These are phyloP conservation scores for Heliocybe sulcata DNA, from an alignment of 1,284 basidiomycete species.

Conservation along the genomic window DNA sequence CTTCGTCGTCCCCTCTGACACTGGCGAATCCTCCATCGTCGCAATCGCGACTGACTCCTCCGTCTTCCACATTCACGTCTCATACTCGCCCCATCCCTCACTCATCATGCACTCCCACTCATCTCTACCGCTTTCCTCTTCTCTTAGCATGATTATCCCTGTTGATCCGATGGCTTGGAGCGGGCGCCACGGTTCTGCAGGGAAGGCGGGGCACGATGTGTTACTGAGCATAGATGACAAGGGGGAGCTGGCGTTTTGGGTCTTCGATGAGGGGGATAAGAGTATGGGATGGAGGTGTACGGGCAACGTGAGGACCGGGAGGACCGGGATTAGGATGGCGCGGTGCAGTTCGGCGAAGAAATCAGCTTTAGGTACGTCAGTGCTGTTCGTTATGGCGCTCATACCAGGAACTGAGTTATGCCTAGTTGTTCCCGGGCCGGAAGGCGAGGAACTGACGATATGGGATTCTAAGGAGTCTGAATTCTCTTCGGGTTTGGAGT, in stretches of 20 bases:
- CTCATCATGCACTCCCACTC: slow-evolving; percentile 36
- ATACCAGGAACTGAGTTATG: slow-evolving; percentile 4
- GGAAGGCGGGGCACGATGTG: slow-evolving; percentile 55
- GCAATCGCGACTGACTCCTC: slow-evolving; percentile 50
- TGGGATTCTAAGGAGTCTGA: slow-evolving; percentile 95
- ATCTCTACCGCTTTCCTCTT: slow-evolving; percentile 39
- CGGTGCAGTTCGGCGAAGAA: slow-evolving; percentile 87
- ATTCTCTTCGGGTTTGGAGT: slow-evolving; percentile 86
- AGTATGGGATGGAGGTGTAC: slow-evolving; percentile 58
- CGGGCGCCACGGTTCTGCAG: slow-evolving; percentile 24
- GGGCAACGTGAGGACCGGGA: slow-evolving; percentile 67
- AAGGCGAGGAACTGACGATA: slow-evolving; percentile 77
- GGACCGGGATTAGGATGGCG: slow-evolving; percentile 56
- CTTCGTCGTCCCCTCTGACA: slow-evolving; percentile 52
- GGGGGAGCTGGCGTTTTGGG: slow-evolving; percentile 82
- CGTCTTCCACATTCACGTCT: slow-evolving; percentile 43
- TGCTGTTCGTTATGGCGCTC: slow-evolving; percentile 2
- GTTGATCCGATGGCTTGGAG: slow-evolving; percentile 93
- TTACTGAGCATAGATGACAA: slow-evolving; percentile 68
- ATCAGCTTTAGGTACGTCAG: slow-evolving; percentile 62
- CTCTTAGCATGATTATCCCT: slow-evolving; percentile 57
- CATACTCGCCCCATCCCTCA: slow-evolving; percentile 13
- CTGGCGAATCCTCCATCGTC: slow-evolving; percentile 46
- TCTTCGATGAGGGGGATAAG: slow-evolving; percentile 39
- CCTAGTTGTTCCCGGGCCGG: slow-evolving; percentile 45